phyloP scores from a whole-genome alignment of 2,329 filamentous ascomycete species.

The Xylariaceae sp. region DNA sequence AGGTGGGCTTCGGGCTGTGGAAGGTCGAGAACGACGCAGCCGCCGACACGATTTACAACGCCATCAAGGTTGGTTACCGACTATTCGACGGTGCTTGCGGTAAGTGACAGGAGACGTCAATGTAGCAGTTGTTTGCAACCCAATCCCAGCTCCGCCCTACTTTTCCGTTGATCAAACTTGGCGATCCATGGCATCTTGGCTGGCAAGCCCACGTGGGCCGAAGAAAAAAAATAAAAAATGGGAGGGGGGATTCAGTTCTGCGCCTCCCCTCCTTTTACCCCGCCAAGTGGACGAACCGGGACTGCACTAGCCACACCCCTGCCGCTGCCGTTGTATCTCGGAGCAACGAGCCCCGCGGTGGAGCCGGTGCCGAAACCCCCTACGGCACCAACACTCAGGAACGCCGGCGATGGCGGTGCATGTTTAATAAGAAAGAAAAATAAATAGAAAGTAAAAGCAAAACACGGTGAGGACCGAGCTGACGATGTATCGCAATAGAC shows the following conservation, averaged over 20 bases:
- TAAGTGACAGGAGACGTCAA: constrained; percentile 36
- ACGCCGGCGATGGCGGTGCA: too few relatives aligned
- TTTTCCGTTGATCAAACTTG: background rate
- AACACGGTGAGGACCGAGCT: constrained; percentile 1
- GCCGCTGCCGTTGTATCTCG: constrained; percentile 6
- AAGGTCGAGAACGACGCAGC: constrained; percentile 72
- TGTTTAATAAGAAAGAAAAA: background rate
- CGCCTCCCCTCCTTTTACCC: constrained; percentile 17
- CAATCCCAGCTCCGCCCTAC: background rate
- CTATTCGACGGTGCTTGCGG: constrained; percentile 58
- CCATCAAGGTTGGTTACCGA: constrained; percentile 60
- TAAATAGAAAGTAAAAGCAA: background rate
- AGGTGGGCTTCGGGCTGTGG: constrained; percentile 76
- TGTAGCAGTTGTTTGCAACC: background rate
- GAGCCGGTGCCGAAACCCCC: constrained; percentile 1
- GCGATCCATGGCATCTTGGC: too few relatives aligned
- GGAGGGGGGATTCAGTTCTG: background rate
- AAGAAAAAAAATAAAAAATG: background rate
- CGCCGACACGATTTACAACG: constrained; percentile 74
- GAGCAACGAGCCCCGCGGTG: constrained; percentile 9
- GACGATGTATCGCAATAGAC: constrained; percentile 46
- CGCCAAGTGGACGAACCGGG: constrained; percentile 7
- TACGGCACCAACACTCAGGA: background rate
- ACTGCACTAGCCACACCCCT: constrained; percentile 5
- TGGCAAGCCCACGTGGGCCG: background rate